Percentiles rank a stretch among this genome's conserved stretches.
Conservation (phyloP, 2,329 filamentous ascomycete species). For the Cladosporium phlei region DNA sequence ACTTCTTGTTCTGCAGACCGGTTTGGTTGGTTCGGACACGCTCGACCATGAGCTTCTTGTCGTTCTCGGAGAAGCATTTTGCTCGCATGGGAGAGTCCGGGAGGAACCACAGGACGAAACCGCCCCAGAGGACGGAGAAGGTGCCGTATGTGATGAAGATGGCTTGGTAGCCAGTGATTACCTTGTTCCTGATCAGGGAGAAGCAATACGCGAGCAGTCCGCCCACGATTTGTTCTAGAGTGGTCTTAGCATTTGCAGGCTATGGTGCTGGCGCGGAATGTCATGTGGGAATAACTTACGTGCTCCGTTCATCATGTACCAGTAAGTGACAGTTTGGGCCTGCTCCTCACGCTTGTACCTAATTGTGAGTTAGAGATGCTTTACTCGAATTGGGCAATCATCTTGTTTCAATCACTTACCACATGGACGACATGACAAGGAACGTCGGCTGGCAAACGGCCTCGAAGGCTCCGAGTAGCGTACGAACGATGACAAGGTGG, state of each 20-base stretch:
- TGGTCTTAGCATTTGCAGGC: no score
- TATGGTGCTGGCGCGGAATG: no score
- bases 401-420: slow-evolving; percentile 38
- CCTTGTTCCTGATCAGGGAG: slow-evolving; percentile 27
- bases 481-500: slow-evolving; percentile 57
- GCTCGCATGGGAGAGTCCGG: slow-evolving; percentile 68
- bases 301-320: slow-evolving; percentile 43
- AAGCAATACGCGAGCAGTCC: slow-evolving; percentile 60
- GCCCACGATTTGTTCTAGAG: slow-evolving; percentile 68
- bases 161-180: slow-evolving; percentile 55
- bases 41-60: slow-evolving; percentile 52
- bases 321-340: slow-evolving; percentile 61
- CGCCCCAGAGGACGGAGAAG: slow-evolving; percentile 59
- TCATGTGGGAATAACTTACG: no score
- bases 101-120: slow-evolving; percentile 60
- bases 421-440: slow-evolving; percentile 62
- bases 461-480: slow-evolving; percentile 66
- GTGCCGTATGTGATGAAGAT: slow-evolving; percentile 64
- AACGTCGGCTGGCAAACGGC: slow-evolving; percentile 65
- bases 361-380: neutral
- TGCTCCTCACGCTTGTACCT: slow-evolving; percentile 63
- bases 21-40: slow-evolving; percentile 44
- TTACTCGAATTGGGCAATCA: no score
- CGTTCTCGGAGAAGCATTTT: slow-evolving; percentile 60
- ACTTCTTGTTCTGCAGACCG: slow-evolving; percentile 45